A percentile compares a stretch with the other conserved stretches of the same genome.
These are phyloP conservation scores for Lactarius hengduanensis DNA, from an alignment of 768 basidiomycete genomes.

Conservation along the genomic window DNA sequence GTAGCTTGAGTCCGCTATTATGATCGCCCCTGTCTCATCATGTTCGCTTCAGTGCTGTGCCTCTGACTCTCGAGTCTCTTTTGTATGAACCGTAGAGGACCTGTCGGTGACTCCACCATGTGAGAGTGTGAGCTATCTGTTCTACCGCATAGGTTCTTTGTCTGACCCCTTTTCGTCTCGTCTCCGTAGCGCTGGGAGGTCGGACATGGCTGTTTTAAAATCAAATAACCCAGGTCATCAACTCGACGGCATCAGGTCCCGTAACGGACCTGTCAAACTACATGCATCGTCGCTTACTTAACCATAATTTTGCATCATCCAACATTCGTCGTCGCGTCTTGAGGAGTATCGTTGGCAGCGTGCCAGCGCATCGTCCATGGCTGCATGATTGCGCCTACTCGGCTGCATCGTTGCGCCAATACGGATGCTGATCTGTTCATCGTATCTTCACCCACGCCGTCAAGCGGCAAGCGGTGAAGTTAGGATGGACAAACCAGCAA, in stretches of 20 bases:
- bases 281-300: background rate
- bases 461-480: background rate
- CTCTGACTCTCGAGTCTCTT: background rate
- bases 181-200: conserved; percentile 18
- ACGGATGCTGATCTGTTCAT: background rate
- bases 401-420: background rate
- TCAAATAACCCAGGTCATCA: conserved; percentile 24
- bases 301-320: background rate
- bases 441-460: background rate
- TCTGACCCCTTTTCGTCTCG: background rate
- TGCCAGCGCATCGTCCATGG: background rate
- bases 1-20: background rate
- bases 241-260: background rate
- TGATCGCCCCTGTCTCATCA: background rate
- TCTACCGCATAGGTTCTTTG: background rate
- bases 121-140: conserved; percentile 14
- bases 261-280: conserved; percentile 7
- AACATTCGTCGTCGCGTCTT: background rate
- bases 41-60: background rate
- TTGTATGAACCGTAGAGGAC: conserved; percentile 10
- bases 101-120: conserved; percentile 17
- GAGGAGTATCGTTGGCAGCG: too few species aligned
- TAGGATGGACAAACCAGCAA: background rate
- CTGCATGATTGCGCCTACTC: background rate
- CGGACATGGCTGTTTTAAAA: conserved; percentile 19